Percentiles rank a stretch among this genome's conserved stretches.
phyloP scores from a whole-genome alignment of 352 stramenopile species.

The Elongisporangium undulatum region DNA sequence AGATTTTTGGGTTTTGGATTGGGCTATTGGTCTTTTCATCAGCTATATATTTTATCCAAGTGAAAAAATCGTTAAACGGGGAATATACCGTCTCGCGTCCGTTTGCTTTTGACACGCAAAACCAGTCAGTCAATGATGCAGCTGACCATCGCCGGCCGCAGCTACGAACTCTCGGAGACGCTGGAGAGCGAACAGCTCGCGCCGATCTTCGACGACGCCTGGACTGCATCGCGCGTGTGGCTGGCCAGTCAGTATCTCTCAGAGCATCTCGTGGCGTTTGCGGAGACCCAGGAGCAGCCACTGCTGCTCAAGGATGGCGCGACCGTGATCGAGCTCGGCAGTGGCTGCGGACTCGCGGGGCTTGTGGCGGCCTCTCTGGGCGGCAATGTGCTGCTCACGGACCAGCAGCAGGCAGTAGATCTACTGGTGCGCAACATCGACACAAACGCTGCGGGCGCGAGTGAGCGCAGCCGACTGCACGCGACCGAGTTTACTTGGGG shows the following conservation, averaged over 20 bases:
- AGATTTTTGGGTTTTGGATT: no score
- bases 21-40: no score
- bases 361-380: constrained; percentile 61
- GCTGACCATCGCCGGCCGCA: constrained; percentile 22
- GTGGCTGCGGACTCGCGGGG: constrained; percentile 69
- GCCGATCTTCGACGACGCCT: constrained; percentile 79
- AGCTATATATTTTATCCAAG: neutral
- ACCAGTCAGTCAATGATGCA: neutral
- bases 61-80: neutral
- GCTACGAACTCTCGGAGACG: constrained; percentile 74
- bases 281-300: constrained; percentile 5
- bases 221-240: constrained; percentile 78
- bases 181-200: constrained; percentile 62
- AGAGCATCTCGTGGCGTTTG: constrained; percentile 45
- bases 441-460: constrained; percentile 34
- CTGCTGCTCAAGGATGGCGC: constrained; percentile 18
- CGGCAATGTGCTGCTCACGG: constrained; percentile 64
- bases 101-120: neutral
- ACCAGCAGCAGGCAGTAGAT: constrained; percentile 64
- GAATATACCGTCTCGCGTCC: neutral
- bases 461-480: constrained; percentile 29
- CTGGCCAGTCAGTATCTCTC: constrained; percentile 64
- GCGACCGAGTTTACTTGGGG: constrained; percentile 69
- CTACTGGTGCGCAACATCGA: constrained; percentile 56
- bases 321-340: constrained; percentile 72